Evolutionary conservation across 73 alveolate genomes (phyloP).

Genomic region (Tetrahymena thermophila): DNA sequence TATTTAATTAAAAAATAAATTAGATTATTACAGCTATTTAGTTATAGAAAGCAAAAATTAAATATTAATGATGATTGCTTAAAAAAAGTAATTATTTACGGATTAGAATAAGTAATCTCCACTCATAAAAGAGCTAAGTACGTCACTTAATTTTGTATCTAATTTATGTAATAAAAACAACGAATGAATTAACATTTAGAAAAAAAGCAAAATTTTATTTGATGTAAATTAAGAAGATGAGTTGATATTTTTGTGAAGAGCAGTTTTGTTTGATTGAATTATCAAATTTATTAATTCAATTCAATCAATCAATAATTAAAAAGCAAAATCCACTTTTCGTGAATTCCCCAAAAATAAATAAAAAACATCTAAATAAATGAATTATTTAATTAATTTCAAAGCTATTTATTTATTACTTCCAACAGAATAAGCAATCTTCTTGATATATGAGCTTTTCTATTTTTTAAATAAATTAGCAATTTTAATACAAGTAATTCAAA

Average conservation of each 20-base stretch:
- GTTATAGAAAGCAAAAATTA: background rate
- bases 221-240: background rate
- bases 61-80: too few relatives aligned
- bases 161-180: background rate
- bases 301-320: too few relatives aligned
- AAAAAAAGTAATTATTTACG: background rate
- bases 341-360: too few relatives aligned
- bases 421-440: background rate
- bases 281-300: too few relatives aligned
- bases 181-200: background rate
- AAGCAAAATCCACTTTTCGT: too few relatives aligned
- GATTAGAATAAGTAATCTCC: background rate
- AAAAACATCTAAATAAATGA: too few relatives aligned
- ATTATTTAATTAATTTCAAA: background rate
- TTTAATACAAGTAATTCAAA: background rate
- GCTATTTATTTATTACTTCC: background rate
- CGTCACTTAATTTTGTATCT: background rate
- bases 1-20: background rate
- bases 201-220: too few relatives aligned
- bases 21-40: background rate
- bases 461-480: background rate
- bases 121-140: background rate
- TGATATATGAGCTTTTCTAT: background rate
- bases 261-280: background rate
- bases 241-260: background rate